Evolutionary conservation across 805 yeast species (phyloP).

Genomic region (Ogataea pilisensis): DNA sequence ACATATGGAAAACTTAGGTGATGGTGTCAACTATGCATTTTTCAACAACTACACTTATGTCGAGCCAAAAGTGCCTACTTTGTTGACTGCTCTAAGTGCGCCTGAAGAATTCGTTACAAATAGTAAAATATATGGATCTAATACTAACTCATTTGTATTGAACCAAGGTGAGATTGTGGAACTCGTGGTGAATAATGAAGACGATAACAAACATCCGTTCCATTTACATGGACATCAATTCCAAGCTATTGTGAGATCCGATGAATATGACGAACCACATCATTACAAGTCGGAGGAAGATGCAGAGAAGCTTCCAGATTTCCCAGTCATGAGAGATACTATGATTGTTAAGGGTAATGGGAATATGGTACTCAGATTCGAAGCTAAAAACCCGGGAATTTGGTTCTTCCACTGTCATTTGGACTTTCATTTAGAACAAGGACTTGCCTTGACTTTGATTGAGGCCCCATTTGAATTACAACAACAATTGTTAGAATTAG

Average conservation of each 20-base stretch:
- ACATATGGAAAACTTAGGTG: conserved; percentile 63
- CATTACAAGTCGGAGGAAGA: conserved; percentile 48
- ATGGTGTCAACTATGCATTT: conserved; percentile 74
- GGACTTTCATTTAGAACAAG: conserved; percentile 83
- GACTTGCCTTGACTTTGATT: conserved; percentile 64
- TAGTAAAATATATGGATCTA: conserved; percentile 66
- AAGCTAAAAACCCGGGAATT: conserved; percentile 85
- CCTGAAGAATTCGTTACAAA: conserved; percentile 51
- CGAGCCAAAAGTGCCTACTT: conserved; percentile 67
- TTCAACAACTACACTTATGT: conserved; percentile 65
- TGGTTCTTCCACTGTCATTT: conserved; percentile 95
- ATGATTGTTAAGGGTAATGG: conserved; percentile 65
- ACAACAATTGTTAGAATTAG: conserved; percentile 27
- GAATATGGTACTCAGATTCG: conserved; percentile 63
- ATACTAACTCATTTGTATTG: conserved; percentile 60
- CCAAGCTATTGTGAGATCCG: conserved; percentile 73
- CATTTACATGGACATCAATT: conserved; percentile 90
- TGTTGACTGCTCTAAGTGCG: conserved; percentile 57
- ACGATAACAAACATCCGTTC: conserved; percentile 93
- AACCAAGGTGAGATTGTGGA: conserved; percentile 64
- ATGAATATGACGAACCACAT: conserved; percentile 48
- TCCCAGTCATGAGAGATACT: conserved; percentile 69
- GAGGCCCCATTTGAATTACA: conserved; percentile 63
- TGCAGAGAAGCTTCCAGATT: conserved; percentile 44
- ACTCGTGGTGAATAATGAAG: conserved; percentile 72